Evolutionary conservation across 1,284 basidiomycete genomes (phyloP), one percentile per base, ranked within the genome.

Genomic region (Ceratobasidium sp.): DNA sequence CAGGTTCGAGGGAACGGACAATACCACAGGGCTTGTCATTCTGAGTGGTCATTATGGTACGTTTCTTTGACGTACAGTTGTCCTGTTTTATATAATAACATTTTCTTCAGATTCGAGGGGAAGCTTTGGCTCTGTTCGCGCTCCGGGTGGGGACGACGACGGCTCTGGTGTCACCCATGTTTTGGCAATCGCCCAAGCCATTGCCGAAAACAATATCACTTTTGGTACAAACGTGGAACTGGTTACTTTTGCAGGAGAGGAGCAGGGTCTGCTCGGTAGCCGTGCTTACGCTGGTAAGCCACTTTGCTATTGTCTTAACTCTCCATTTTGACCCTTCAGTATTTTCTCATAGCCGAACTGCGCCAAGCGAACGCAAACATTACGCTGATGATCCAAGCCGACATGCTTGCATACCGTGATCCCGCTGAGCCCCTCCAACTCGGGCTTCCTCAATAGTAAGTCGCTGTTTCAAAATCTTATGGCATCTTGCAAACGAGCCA

Each of bases 341-440:
- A 9, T 33, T 62, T 1, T 50, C 44, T 15, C 19, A 1, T 62
- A 91, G 91, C 82, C 29, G 86, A 91, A 80, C 79, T 93, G 79
- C 85, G 87, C 69, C 82, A 83, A 53, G 82, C 82, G 29, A 84
- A 88, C 76, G 90, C 89, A 22, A 91, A 93, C 77, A 84, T 96
- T 59, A 89, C 91, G 1, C 82, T 96, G 50, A 93, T 96, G 87
- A 86, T 96, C 73, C 95, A 96, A 81, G 93, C 93, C 0, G 95
- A 97, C 79, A 96, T 96, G 94, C 86, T 93, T 59, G 95, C 88
- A 0, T 96, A 95, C 81, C 93, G 89, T 75, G 89, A 85, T 41
- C 88, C 86, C 15, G 87, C 86, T 50, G 95, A 96, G 83, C 91
- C 93, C 33, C 81, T 88, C 4, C 94, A 96, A 81, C 87, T 96